phyloP scores from a whole-genome alignment of 169 alveolate species.

The Plasmodium gallinaceum region DNA sequence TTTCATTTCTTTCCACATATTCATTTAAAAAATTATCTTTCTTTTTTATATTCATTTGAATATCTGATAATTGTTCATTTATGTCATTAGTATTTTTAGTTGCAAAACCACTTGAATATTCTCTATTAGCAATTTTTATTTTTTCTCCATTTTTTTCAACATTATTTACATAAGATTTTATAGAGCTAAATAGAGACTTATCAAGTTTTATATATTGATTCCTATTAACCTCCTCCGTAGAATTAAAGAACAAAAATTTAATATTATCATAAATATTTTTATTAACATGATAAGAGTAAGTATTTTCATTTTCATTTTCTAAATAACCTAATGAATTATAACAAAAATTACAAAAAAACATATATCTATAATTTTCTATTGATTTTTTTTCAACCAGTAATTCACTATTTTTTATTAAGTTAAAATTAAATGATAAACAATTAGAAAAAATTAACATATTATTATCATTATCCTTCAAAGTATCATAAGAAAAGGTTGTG shows the following conservation, averaged over 20 bases:
- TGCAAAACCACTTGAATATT: neutral
- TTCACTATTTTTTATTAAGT: slow-evolving; percentile 30
- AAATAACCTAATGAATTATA: slow-evolving; percentile 34
- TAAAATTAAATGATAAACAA: slow-evolving; percentile 32
- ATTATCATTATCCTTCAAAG: slow-evolving; percentile 22
- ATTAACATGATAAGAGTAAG: neutral
- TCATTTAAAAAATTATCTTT: neutral
- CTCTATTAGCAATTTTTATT: neutral
- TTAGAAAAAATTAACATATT: slow-evolving; percentile 48
- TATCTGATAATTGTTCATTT: neutral
- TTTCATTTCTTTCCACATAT: neutral
- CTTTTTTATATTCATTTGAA: neutral
- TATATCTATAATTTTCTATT: slow-evolving; percentile 10
- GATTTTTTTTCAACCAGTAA: slow-evolving; percentile 14
- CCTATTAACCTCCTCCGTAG: neutral
- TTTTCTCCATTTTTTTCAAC: neutral
- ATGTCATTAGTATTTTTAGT: neutral
- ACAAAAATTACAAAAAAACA: slow-evolving; percentile 48
- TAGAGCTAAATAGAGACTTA: neutral
- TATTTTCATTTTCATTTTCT: slow-evolving; percentile 33
- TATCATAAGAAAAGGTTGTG: slow-evolving; percentile 31
- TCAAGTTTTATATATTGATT: slow-evolving; percentile 9
- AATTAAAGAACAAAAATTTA: slow-evolving; percentile 2
- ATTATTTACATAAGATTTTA: neutral
- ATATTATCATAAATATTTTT: slow-evolving; percentile 25